These are phyloP conservation scores for Pythium plurisporium DNA, from an alignment of 352 stramenopile genomes.

Conservation along the genomic window DNA sequence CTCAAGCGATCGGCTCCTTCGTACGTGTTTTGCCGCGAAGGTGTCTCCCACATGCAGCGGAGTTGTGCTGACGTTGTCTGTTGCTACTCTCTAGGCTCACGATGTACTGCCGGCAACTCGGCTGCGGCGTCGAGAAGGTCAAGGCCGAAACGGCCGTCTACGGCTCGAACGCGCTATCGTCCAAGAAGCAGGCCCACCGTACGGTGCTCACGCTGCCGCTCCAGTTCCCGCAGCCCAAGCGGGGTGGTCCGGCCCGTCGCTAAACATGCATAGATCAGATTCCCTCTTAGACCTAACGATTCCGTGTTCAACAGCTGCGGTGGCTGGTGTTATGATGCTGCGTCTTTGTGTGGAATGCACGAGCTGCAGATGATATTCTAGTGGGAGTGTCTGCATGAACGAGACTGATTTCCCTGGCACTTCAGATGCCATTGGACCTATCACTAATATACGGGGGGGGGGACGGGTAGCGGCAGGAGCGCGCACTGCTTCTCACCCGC, in stretches of 20 bases:
- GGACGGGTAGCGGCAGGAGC: neutral
- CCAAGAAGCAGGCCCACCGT: constrained; percentile 67
- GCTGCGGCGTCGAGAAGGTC: constrained; percentile 63
- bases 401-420: neutral
- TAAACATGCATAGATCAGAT: constrained; percentile 9
- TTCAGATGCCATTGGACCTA: constrained; percentile 5
- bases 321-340: too few relatives aligned
- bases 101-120: constrained; percentile 68
- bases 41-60: constrained; percentile 1
- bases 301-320: neutral
- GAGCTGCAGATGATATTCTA: too few relatives aligned
- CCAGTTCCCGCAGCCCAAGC: constrained; percentile 69
- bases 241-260: constrained; percentile 42
- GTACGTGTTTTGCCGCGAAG: constrained; percentile 21
- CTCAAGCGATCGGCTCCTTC: constrained; percentile 54
- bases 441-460: constrained; percentile 36
- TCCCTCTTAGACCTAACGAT: neutral
- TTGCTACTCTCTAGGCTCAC: constrained; percentile 26
- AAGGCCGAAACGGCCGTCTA: constrained; percentile 61
- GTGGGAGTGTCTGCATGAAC: too few relatives aligned
- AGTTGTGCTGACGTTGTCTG: neutral
- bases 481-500: neutral
- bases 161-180: constrained; percentile 40
- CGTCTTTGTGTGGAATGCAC: too few relatives aligned
- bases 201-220: constrained; percentile 74